Evolutionary conservation across 1,284 basidiomycete genomes (phyloP).

Genomic region (Fomes fomentarius): DNA sequence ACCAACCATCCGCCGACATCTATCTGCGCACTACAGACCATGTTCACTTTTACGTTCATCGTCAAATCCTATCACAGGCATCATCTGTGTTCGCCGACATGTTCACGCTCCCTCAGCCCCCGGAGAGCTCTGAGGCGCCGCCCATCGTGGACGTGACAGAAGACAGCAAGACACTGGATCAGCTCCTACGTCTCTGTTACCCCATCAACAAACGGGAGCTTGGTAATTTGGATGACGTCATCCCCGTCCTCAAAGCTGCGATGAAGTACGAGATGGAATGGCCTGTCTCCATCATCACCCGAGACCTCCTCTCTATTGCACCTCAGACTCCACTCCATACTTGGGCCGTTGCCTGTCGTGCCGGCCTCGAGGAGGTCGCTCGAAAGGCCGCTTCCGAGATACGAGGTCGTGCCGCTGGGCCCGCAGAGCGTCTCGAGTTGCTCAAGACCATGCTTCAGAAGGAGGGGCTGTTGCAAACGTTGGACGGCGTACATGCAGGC

Average conservation of each 20-base stretch:
- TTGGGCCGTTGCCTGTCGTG: conserved; percentile 20
- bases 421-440: conserved; percentile 1
- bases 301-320: conserved; percentile 9
- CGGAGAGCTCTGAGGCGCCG: neutral
- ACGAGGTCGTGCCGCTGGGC: neutral
- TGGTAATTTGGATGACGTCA: conserved; percentile 4
- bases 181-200: conserved; percentile 24
- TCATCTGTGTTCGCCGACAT: conserved; percentile 29
- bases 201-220: conserved; percentile 18
- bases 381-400: conserved; percentile 7
- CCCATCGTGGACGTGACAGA: conserved; percentile 13
- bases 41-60: conserved; percentile 16
- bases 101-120: conserved; percentile 10
- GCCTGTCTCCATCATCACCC: conserved; percentile 6
- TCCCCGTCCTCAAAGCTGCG: conserved; percentile 15
- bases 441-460: conserved; percentile 4
- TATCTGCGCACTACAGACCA: conserved; percentile 31
- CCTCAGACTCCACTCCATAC: conserved; percentile 10
- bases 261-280: conserved; percentile 25
- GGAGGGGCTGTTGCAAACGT: too few relatives aligned
- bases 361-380: conserved; percentile 16
- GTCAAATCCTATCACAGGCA: conserved; percentile 15
- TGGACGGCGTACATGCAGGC: conserved; percentile 15
- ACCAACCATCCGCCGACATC: conserved; percentile 20
- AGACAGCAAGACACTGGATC: conserved; percentile 12